Conservation (phyloP, 345 rosid genomes). For the Hirschfeldia incana region DNA sequence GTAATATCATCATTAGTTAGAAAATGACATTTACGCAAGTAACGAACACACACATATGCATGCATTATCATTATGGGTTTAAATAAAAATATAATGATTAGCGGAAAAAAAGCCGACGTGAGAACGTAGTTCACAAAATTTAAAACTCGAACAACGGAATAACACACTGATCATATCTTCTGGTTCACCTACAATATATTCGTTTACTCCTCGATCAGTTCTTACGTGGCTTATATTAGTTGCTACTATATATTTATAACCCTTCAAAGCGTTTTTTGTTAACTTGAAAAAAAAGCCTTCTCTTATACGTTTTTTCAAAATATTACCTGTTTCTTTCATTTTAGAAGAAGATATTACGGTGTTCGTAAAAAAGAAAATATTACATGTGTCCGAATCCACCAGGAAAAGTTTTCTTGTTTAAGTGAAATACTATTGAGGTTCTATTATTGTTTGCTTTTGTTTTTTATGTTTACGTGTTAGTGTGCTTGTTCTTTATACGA, state of each 20-base stretch:
- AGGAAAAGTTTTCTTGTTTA: conserved; percentile 6
- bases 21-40: conserved; percentile 21
- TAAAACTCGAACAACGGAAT: not conserved
- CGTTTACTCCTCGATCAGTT: not conserved
- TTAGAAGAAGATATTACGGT: not conserved
- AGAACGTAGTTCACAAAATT: not conserved
- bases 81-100: conserved; percentile 9
- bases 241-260: conserved; percentile 2
- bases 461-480: not conserved
- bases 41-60: conserved; percentile 28
- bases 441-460: not conserved
- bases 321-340: conserved; percentile 3
- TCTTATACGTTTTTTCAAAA: not conserved
- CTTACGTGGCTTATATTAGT: not conserved
- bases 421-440: not conserved
- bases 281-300: not conserved
- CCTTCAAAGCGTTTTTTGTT: not conserved
- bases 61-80: conserved; percentile 8
- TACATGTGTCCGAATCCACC: conserved; percentile 1
- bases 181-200: not conserved
- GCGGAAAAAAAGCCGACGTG: conserved; percentile 5
- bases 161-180: not conserved
- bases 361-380: not conserved
- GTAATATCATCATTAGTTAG: conserved; percentile 20
- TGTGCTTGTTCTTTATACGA: not conserved